Conservation (phyloP, 345 rosid species). For the Citrus reticulata region DNA sequence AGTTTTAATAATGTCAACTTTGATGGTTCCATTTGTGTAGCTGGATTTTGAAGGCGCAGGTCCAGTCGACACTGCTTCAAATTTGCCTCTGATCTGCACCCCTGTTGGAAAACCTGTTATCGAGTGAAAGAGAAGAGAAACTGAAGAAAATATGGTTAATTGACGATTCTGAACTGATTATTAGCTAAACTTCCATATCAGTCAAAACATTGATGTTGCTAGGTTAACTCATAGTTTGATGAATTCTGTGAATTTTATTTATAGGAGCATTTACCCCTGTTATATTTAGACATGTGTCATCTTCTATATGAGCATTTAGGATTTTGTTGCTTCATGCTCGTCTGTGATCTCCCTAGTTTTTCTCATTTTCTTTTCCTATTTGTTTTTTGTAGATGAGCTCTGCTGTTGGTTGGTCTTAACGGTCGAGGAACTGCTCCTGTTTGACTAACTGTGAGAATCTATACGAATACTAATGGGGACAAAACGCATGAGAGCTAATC, state of each 20-base stretch:
- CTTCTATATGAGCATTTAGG: neutral
- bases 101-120: neutral
- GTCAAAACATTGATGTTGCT: neutral
- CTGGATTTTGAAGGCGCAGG: neutral
- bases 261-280: neutral
- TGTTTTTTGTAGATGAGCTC: neutral
- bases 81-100: neutral
- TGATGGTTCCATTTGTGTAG: neutral
- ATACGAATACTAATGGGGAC: constrained; percentile 16
- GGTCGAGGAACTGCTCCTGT: neutral
- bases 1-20: neutral
- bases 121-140: neutral
- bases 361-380: neutral
- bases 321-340: neutral
- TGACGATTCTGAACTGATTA: neutral
- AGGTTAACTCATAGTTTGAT: neutral
- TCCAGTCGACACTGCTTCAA: neutral
- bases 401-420: neutral
- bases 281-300: neutral
- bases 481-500: neutral
- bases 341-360: neutral
- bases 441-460: neutral
- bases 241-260: neutral
- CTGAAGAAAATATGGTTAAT: neutral
- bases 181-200: neutral